These are phyloP conservation scores for Phyllosticta citribraziliensis DNA, from an alignment of 2,329 filamentous ascomycete species.

Conservation along the genomic window DNA sequence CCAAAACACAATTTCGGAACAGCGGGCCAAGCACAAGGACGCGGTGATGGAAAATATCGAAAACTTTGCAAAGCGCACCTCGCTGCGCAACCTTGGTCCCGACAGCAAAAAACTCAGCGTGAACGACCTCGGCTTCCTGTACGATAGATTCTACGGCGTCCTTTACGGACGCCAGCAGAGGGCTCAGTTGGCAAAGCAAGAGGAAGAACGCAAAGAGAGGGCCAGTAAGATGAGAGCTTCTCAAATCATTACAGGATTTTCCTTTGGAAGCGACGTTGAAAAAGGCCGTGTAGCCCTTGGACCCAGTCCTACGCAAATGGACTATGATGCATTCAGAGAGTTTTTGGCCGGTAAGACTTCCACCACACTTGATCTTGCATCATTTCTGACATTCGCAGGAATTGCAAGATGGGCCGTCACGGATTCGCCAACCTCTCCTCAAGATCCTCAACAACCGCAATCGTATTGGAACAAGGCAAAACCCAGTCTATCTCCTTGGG, in stretches of 20 bases:
- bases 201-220: constrained; percentile 59
- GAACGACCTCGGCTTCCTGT: constrained; percentile 80
- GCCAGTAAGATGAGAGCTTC: constrained; percentile 47
- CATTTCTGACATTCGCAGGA: constrained; percentile 29
- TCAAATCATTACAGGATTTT: constrained; percentile 38
- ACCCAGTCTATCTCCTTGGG: constrained; percentile 44
- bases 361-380: neutral
- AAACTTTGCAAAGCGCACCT: constrained; percentile 92
- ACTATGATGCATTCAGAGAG: constrained; percentile 91
- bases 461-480: constrained; percentile 45
- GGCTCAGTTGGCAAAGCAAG: constrained; percentile 57
- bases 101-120: constrained; percentile 85
- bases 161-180: constrained; percentile 87
- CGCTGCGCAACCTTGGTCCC: constrained; percentile 87
- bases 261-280: constrained; percentile 50
- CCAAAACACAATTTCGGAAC: constrained; percentile 80
- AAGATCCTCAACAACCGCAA: constrained; percentile 41
- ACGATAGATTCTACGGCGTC: constrained; percentile 88
- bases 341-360: constrained; percentile 57
- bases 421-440: constrained; percentile 62
- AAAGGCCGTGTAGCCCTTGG: constrained; percentile 81
- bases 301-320: constrained; percentile 86
- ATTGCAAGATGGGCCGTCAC: constrained; percentile 90
- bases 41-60: constrained; percentile 92
- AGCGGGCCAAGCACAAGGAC: constrained; percentile 86